phyloP scores from a whole-genome alignment of 805 yeast genomes.

The Huiozyma naganishii region DNA sequence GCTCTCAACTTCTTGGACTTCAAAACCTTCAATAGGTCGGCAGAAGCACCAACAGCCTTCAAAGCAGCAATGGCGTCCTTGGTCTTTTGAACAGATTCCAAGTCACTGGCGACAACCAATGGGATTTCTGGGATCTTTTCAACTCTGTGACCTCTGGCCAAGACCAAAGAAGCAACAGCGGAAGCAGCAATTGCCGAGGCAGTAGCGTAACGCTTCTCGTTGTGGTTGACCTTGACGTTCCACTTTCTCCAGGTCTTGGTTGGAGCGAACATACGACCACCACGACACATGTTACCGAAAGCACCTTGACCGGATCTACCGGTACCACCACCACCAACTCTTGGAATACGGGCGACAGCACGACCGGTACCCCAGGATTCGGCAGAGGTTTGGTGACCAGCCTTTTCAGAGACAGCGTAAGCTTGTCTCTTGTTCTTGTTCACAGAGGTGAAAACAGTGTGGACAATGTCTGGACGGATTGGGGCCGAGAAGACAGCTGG shows the following conservation, averaged over 20 bases:
- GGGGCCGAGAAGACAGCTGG: slow-evolving; percentile 99
- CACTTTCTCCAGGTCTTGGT: slow-evolving; percentile 99
- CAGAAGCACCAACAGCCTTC: slow-evolving; percentile 98
- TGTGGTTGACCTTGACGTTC: slow-evolving; percentile 99
- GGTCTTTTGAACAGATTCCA: slow-evolving; percentile 91
- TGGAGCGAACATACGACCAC: slow-evolving; percentile 99
- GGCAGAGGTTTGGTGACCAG: slow-evolving; percentile 99
- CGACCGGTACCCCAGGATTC: slow-evolving; percentile 99
- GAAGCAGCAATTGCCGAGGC: slow-evolving; percentile 99
- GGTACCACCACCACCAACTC: slow-evolving; percentile 99
- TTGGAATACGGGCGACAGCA: slow-evolving; percentile 99
- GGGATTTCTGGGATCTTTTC: slow-evolving; percentile 98
- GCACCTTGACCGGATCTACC: slow-evolving; percentile 99
- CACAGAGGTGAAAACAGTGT: slow-evolving; percentile 95
- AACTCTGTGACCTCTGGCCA: slow-evolving; percentile 99
- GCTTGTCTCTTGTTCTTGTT: slow-evolving; percentile 99
- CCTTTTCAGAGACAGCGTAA: slow-evolving; percentile 97
- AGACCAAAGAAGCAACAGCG: slow-evolving; percentile 93
- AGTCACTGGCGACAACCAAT: slow-evolving; percentile 86
- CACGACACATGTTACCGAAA: slow-evolving; percentile 99
- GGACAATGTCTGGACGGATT: slow-evolving; percentile 98
- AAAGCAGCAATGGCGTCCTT: slow-evolving; percentile 97
- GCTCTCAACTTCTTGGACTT: slow-evolving; percentile 98
- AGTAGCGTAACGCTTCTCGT: slow-evolving; percentile 99
- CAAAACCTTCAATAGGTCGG: slow-evolving; percentile 95